Evolutionary conservation across 805 yeast genomes (phyloP).

Genomic region (Maudiozyma saulgeensis): DNA sequence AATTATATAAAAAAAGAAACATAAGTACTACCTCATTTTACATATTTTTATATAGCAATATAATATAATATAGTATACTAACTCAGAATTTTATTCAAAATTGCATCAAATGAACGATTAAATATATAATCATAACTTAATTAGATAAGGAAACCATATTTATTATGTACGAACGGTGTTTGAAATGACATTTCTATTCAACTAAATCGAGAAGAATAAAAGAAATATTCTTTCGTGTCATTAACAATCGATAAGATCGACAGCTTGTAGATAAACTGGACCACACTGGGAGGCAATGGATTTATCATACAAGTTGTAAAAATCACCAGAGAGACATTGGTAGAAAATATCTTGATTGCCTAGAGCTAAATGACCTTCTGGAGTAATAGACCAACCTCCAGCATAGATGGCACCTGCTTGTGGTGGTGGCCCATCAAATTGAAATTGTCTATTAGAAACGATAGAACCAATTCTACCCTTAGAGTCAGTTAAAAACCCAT

Average conservation of each 20-base stretch:
- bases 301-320: conserved; percentile 71
- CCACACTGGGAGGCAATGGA: conserved; percentile 52
- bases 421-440: conserved; percentile 80
- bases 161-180: too few species aligned
- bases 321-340: conserved; percentile 67
- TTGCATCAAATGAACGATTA: background rate
- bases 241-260: conserved; percentile 49
- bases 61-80: background rate
- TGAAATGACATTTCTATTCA: too few species aligned
- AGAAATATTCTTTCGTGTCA: background rate
- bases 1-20: background rate
- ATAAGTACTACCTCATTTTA: background rate
- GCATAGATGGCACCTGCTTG: conserved; percentile 70
- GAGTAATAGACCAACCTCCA: conserved; percentile 52
- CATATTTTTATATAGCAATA: background rate
- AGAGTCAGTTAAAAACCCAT: conserved; percentile 44
- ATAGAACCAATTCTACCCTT: conserved; percentile 66
- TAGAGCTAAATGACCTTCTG: conserved; percentile 52
- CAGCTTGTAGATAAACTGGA: conserved; percentile 50
- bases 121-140: background rate
- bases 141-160: background rate
- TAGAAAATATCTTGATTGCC: conserved; percentile 55
- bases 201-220: too few species aligned
- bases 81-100: background rate
- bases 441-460: conserved; percentile 78